These are phyloP conservation scores for Neobulgaria alba DNA, from an alignment of 2,329 filamentous ascomycete genomes.

Conservation along the genomic window DNA sequence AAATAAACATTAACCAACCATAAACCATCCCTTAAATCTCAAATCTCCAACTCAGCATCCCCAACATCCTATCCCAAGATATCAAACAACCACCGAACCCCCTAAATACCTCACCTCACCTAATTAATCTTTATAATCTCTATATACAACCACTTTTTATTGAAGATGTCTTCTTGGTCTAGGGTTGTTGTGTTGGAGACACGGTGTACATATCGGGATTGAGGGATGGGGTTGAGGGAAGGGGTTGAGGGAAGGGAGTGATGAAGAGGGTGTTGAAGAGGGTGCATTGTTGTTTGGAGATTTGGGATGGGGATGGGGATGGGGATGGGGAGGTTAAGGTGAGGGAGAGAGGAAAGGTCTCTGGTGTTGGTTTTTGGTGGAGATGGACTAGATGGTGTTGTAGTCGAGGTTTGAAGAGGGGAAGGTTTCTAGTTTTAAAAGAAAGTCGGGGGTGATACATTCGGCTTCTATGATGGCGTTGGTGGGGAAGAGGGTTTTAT, in stretches of 20 bases:
- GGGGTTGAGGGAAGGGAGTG: too few species aligned
- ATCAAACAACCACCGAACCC: too few species aligned
- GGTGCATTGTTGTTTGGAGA: conserved; percentile 38
- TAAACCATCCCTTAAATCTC: too few species aligned
- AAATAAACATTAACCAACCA: too few species aligned
- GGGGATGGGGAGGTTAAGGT: too few species aligned
- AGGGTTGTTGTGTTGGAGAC: too few species aligned
- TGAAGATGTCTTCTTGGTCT: background rate
- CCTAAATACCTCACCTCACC: background rate
- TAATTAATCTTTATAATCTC: background rate
- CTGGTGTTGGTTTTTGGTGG: conserved; percentile 28
- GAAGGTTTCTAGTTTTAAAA: conserved; percentile 35
- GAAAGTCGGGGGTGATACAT: conserved; percentile 34
- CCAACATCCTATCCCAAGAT: too few species aligned
- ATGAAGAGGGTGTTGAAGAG: too few species aligned
- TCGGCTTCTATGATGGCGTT: conserved; percentile 30
- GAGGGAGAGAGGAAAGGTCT: conserved; percentile 31
- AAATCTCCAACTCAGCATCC: too few species aligned
- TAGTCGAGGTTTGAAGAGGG: conserved; percentile 22
- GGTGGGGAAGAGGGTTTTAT: conserved; percentile 36
- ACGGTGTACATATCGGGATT: too few species aligned
- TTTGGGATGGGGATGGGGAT: conserved; percentile 37
- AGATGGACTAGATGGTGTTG: conserved; percentile 18
- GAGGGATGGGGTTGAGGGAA: too few species aligned
- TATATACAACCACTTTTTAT: background rate